Percentiles rank a stretch among this genome's conserved stretches.
phyloP scores from a whole-genome alignment of 305 asterid genomes.

The Ilex paraguariensis region DNA sequence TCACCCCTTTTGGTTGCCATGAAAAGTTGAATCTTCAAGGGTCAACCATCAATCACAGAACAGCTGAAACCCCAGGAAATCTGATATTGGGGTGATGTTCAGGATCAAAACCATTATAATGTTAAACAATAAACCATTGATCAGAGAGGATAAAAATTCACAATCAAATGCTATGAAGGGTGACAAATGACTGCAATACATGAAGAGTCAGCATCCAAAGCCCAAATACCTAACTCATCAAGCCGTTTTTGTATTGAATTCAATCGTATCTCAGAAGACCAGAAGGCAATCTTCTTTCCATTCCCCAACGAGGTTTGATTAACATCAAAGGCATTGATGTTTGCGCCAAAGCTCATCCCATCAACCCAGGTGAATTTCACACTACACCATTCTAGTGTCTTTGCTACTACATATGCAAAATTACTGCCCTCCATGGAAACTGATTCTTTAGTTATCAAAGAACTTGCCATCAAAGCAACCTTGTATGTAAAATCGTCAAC shows the following conservation, averaged over 20 bases:
- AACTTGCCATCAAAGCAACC: conserved; percentile 27
- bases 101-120: no score
- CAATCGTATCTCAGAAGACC: conserved; percentile 38
- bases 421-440: conserved; percentile 20
- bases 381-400: conserved; percentile 35
- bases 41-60: no score
- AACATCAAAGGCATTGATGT: conserved; percentile 18
- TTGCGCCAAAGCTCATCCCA: conserved; percentile 39
- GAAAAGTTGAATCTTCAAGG: no score
- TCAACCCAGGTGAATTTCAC: conserved; percentile 34
- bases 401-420: conserved; percentile 40
- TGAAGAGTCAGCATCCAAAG: conserved; percentile 55
- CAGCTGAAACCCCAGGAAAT: no score
- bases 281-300: conserved; percentile 36
- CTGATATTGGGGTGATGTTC: no score
- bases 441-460: conserved; percentile 26
- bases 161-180: conserved; percentile 29
- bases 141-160: background rate
- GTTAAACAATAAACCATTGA: no score
- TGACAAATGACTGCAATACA: conserved; percentile 76
- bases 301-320: conserved; percentile 27
- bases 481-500: conserved; percentile 31
- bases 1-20: no score
- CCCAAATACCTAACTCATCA: conserved; percentile 44
- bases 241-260: conserved; percentile 49